Percentiles rank a stretch among this genome's conserved stretches.
Evolutionary conservation across 2,329 filamentous ascomycete species (phyloP).

Genomic region (Talaromyces albobiverticillius): DNA sequence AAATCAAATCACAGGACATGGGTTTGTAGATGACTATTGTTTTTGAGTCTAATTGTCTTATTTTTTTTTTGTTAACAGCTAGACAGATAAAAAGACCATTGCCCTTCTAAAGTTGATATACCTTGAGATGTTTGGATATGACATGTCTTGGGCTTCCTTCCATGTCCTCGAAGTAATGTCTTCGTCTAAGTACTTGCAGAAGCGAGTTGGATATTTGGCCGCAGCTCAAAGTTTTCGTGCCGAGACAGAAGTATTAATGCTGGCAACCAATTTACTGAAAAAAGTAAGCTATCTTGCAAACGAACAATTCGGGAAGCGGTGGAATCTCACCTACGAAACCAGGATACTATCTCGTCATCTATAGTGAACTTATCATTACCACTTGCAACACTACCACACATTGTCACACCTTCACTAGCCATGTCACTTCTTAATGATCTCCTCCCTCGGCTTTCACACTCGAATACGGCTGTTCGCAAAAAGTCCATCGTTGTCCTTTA

Average conservation of each 20-base stretch:
- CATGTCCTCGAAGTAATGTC: conserved; percentile 99
- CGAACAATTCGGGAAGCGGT: neutral
- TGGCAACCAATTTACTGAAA: conserved; percentile 94
- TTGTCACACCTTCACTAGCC: conserved; percentile 88
- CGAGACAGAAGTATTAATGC: conserved; percentile 95
- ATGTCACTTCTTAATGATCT: conserved; percentile 85
- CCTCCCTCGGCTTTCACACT: conserved; percentile 81
- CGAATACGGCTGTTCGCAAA: conserved; percentile 80
- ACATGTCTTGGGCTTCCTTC: conserved; percentile 99
- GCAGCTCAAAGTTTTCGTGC: conserved; percentile 94
- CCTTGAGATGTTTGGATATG: conserved; percentile 97
- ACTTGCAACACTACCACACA: conserved; percentile 85
- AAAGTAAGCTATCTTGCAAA: conserved; percentile 56
- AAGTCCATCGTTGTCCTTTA: conserved; percentile 96
- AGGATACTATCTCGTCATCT: conserved; percentile 63
- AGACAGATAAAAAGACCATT: conserved; percentile 84
- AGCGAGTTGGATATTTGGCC: conserved; percentile 89
- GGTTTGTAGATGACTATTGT: conserved; percentile 50
- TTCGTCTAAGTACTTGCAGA: conserved; percentile 88
- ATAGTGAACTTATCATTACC: conserved; percentile 79
- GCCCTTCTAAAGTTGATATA: conserved; percentile 95
- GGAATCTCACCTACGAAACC: neutral
- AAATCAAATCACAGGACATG: conserved; percentile 92
- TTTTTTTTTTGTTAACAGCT: conserved; percentile 13
- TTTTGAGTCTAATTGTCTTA: conserved; percentile 11